Conservation (phyloP, 371 early-diverging fungal genomes). For the Sporodiniella umbellata region DNA sequence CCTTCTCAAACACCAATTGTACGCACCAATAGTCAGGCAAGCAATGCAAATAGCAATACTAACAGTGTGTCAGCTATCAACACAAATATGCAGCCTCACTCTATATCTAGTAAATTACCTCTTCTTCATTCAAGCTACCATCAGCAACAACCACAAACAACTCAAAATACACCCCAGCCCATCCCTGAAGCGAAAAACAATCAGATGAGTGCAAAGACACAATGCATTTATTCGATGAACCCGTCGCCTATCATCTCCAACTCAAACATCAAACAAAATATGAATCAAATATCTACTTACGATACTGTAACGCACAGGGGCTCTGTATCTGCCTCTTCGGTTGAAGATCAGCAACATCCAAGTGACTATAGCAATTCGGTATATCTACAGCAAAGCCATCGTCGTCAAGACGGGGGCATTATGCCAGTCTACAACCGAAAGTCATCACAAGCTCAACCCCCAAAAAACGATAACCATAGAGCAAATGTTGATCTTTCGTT, state of each 20-base stretch:
- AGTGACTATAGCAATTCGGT: background rate
- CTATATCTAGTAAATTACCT: constrained; percentile 12
- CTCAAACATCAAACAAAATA: background rate
- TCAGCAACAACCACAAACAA: constrained; percentile 1
- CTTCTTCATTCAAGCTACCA: background rate
- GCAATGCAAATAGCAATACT: background rate
- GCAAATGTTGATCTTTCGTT: background rate
- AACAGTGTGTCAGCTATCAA: constrained; percentile 12
- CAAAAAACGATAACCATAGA: background rate
- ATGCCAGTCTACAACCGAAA: background rate
- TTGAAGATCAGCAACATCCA: background rate
- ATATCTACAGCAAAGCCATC: background rate
- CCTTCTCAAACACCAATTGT: constrained; percentile 14
- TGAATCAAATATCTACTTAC: background rate
- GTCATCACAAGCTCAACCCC: background rate
- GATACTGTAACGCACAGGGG: background rate
- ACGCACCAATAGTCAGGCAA: constrained; percentile 8
- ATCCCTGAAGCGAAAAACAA: background rate
- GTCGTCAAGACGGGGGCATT: background rate
- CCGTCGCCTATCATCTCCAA: background rate
- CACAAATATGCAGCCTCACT: constrained; percentile 26
- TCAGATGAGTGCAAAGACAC: background rate
- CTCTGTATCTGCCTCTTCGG: background rate
- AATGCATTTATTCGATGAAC: background rate
- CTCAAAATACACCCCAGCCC: background rate